Conservation (phyloP, 106 monocot species). For the Allium fistulosum region DNA sequence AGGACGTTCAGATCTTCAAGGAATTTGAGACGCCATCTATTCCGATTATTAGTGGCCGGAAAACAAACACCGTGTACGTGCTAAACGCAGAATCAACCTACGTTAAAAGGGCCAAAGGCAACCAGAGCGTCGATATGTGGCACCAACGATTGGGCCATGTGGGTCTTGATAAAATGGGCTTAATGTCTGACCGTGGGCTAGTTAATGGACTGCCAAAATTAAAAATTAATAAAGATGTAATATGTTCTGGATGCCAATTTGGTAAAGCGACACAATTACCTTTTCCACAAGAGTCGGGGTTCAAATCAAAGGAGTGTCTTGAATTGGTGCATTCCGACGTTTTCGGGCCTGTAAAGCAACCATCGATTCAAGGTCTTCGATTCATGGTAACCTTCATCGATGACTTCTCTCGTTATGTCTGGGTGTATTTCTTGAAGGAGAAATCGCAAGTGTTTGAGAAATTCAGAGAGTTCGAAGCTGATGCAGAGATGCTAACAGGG, state of each 20-base stretch:
- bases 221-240: not conserved
- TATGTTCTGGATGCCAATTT: not conserved
- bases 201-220: not conserved
- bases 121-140: not conserved
- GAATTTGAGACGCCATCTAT: not conserved
- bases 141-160: not conserved
- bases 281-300: not conserved
- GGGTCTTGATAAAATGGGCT: not conserved
- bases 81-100: not conserved
- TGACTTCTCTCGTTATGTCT: not conserved
- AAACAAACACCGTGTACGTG: not conserved
- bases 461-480: not conserved
- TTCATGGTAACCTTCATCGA: constrained; percentile 2
- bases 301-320: not conserved
- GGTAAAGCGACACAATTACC: not conserved
- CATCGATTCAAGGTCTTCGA: not conserved
- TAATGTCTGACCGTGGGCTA: not conserved
- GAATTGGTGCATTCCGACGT: not conserved
- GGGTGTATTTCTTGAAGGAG: not conserved
- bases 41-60: no score
- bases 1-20: not conserved
- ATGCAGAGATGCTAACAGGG: not conserved
- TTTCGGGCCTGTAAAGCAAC: not conserved
- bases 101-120: not conserved
- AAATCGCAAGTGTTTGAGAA: not conserved